Evolutionary conservation across 257 asterid species (phyloP).

Genomic region (Misopates orontium): DNA sequence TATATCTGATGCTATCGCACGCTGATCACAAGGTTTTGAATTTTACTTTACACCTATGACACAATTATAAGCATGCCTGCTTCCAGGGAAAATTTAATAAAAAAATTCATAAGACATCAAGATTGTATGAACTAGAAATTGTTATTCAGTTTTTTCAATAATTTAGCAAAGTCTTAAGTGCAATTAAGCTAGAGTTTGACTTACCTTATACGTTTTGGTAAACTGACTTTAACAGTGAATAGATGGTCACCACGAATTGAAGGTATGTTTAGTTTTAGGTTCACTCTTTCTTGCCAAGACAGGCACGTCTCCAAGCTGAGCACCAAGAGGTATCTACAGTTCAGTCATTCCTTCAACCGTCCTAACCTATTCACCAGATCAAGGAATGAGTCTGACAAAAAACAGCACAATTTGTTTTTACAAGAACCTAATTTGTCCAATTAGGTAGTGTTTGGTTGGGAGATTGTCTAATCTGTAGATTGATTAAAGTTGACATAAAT

Average conservation of each 20-base stretch:
- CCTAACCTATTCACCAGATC: constrained; percentile 59
- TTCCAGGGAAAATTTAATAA: not conserved
- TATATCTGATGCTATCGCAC: no score
- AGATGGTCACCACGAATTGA: constrained; percentile 97
- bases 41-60: no score
- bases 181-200: constrained; percentile 6
- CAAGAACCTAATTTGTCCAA: not conserved
- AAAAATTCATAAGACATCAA: not conserved
- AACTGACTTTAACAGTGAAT: constrained; percentile 82
- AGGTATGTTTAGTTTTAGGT: constrained; percentile 88
- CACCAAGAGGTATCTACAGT: constrained; percentile 92
- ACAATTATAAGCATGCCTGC: not conserved
- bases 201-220: constrained; percentile 90
- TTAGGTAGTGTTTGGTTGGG: no score
- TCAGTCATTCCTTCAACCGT: constrained; percentile 91
- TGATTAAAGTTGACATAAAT: no score
- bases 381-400: constrained; percentile 13
- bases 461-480: no score
- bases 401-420: not conserved
- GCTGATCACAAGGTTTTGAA: no score
- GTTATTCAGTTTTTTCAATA: not conserved
- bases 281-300: constrained; percentile 97
- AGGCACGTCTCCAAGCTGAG: constrained; percentile 98
- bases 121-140: not conserved
- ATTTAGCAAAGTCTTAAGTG: constrained; percentile 1